Base-by-base conservation (phyloP, 805 yeast species). In the Sungouiozyma intestinalis region DNA sequence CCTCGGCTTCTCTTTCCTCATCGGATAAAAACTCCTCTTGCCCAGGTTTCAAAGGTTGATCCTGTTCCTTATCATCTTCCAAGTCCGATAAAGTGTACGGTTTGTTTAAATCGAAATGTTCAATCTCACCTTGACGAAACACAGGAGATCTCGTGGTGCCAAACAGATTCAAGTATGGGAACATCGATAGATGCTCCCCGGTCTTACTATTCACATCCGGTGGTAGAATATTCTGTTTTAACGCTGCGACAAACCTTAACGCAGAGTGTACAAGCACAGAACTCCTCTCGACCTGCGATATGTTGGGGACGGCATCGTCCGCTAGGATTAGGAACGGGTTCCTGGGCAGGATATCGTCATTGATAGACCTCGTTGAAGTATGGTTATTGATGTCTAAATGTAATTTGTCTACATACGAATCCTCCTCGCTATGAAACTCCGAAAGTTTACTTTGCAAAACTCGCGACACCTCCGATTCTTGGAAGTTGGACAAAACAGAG, bases 281-380 rank as follows among this genome's bases (percentile, higher is more conserved):
- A 7, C 88, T 79, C 32, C 90, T 59, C 47, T 77, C 80, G 9
- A 76, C 66, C 62, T 83, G 94, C 40, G 73, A 66, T 14, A 85
- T 70, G 45, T 72, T 73, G 15, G 76, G 69, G 47, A 76, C 68
- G 1, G 90, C 88, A 48, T 83, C 94, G 54, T 81, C 81, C 48
- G 81, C 86, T 15, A 83, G 59, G 9, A 83, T 73, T 48, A 83
- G 68, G 52, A 80, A 82, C 1, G 94, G 94, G 55, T 82, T 83
- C 46, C 90, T 66, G 4, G 94, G 94, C 35, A 83, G 63, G 1
- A 79, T 74, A 48, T 78, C 81, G 16, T 83, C 82, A 39, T 78
- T 67, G 21, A 77, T 63, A 42, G 76, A 81, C 15, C 81, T 81
- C 0, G 83, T 75, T 31, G 77, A 67, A 27, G 59, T 54, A 20